These are phyloP conservation scores for Penicillium atrosanguineum DNA, from an alignment of 495 filamentous ascomycete genomes.

Conservation along the genomic window DNA sequence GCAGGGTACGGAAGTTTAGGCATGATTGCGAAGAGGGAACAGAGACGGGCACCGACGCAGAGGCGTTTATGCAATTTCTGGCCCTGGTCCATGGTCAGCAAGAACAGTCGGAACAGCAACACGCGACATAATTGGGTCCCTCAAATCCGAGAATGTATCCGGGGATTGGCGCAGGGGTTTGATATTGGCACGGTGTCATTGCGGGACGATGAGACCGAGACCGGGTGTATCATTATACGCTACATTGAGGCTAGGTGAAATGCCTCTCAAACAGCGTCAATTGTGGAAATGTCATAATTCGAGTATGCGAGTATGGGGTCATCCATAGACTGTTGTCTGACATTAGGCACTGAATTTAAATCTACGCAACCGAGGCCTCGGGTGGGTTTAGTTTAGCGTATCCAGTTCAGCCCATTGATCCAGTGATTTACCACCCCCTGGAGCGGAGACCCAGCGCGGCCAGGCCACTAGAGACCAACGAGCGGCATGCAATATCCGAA, in stretches of 20 bases:
- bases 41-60: slow-evolving; percentile 32
- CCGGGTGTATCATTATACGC: slow-evolving; percentile 1
- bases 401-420: not conserved
- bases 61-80: slow-evolving; percentile 44
- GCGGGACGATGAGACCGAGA: slow-evolving; percentile 16
- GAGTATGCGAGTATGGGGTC: not conserved
- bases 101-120: slow-evolving; percentile 1
- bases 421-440: slow-evolving; percentile 1
- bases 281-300: not conserved
- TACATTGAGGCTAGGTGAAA: not conserved
- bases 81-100: slow-evolving; percentile 32
- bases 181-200: slow-evolving; percentile 4
- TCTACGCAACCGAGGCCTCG: slow-evolving; percentile 4
- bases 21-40: slow-evolving; percentile 39
- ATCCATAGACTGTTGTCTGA: not conserved
- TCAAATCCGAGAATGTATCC: not conserved
- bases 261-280: not conserved
- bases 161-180: not conserved
- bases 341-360: not conserved
- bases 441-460: slow-evolving; percentile 11
- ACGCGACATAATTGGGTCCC: not conserved
- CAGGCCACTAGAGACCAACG: slow-evolving; percentile 9
- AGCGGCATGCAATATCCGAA: not conserved
- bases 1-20: slow-evolving; percentile 38
- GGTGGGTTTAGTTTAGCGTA: slow-evolving; percentile 11